These are phyloP conservation scores for Moricandia arvensis DNA, from an alignment of 345 rosid species.

Conservation along the genomic window DNA sequence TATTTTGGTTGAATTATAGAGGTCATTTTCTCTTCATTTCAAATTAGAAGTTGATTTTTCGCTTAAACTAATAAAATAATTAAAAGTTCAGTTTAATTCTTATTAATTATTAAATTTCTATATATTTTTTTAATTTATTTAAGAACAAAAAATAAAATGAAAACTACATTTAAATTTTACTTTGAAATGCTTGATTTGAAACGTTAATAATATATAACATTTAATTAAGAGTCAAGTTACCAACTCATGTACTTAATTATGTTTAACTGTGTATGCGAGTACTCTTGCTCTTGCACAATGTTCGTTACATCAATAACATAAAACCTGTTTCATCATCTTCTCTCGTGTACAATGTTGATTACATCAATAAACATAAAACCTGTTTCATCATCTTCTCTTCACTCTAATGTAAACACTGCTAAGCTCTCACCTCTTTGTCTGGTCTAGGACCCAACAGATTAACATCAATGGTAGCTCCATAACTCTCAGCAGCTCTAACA, in stretches of 20 bases:
- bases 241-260: not conserved
- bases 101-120: too few species aligned
- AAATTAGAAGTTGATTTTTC: too few species aligned
- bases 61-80: too few species aligned
- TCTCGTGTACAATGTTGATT: slow-evolving; percentile 13
- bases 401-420: not conserved
- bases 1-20: too few species aligned
- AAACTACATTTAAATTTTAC: too few species aligned
- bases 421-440: slow-evolving; percentile 42
- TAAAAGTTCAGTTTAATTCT: too few species aligned
- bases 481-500: slow-evolving; percentile 46
- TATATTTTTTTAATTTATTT: too few species aligned
- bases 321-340: not conserved
- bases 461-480: slow-evolving; percentile 60
- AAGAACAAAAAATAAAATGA: too few species aligned
- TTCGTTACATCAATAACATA: not conserved
- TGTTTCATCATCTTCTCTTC: not conserved
- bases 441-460: slow-evolving; percentile 71
- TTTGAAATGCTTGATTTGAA: too few species aligned
- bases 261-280: not conserved
- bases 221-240: not conserved
- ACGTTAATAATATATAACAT: too few species aligned
- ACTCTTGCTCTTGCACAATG: not conserved
- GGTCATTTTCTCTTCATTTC: too few species aligned
- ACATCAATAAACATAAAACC: slow-evolving; percentile 4